Evolutionary conservation across 179 eudicot genomes (phyloP).

Genomic region (Spinacia oleracea): DNA sequence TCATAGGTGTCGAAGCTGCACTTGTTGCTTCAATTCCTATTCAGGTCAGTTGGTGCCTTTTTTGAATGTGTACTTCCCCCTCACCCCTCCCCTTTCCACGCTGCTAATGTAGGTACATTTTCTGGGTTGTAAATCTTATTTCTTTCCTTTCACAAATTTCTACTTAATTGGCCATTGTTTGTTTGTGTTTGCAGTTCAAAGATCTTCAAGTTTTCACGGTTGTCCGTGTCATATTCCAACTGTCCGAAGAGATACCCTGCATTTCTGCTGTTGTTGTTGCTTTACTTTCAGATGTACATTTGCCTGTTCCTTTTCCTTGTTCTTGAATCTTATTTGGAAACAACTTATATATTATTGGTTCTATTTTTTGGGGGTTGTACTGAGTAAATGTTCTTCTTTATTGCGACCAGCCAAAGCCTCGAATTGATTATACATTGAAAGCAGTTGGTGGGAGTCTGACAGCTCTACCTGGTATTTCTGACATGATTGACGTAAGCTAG

Average conservation of each 20-base stretch:
- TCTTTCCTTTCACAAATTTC: neutral
- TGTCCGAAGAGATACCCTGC: constrained; percentile 94
- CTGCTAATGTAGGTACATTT: too few relatives aligned
- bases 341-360: neutral
- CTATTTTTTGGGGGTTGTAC: neutral
- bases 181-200: constrained; percentile 63
- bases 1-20: constrained; percentile 82
- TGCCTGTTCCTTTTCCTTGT: constrained; percentile 1
- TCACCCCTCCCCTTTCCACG: neutral
- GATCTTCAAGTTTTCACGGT: constrained; percentile 94
- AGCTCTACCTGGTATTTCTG: constrained; percentile 90
- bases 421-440: constrained; percentile 79
- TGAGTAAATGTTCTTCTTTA: constrained; percentile 18
- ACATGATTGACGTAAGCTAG: constrained; percentile 86
- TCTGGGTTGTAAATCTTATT: neutral
- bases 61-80: neutral
- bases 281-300: constrained; percentile 76
- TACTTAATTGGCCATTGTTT: constrained; percentile 2
- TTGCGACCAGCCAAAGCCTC: constrained; percentile 78
- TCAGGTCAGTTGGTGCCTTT: constrained; percentile 55
- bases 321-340: neutral
- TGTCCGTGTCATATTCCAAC: constrained; percentile 90
- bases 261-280: constrained; percentile 97
- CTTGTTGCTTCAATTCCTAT: constrained; percentile 86
- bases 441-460: constrained; percentile 96